Percentiles rank a stretch among this genome's conserved stretches.
phyloP scores from a whole-genome alignment of 192 early-diverging fungal genomes.

The Rhizophagus sp. region DNA sequence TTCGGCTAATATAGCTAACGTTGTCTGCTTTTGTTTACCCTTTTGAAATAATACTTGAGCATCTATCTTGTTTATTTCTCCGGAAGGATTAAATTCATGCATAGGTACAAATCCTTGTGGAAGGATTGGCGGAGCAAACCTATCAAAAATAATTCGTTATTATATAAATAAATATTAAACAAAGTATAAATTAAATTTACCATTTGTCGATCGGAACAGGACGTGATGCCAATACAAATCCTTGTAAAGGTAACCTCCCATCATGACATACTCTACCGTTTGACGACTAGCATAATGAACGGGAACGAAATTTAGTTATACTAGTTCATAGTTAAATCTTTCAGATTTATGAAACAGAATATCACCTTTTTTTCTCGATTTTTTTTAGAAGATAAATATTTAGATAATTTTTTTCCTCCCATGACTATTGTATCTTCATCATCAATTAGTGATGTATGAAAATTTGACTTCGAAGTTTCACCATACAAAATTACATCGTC shows the following conservation, averaged over 20 bases:
- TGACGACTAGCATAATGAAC: neutral
- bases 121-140: constrained; percentile 20
- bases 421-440: constrained; percentile 34
- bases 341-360: neutral
- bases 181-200: constrained; percentile 27
- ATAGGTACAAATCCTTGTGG: constrained; percentile 19
- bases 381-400: constrained; percentile 15
- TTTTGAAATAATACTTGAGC: neutral
- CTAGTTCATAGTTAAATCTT: neutral
- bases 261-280: constrained; percentile 43
- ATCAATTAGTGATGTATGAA: constrained; percentile 34
- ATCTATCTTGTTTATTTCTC: neutral
- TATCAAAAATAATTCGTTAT: neutral
- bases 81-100: constrained; percentile 15
- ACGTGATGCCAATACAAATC: constrained; percentile 51
- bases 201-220: constrained; percentile 47
- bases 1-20: constrained; percentile 13
- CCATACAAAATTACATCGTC: constrained; percentile 50
- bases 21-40: constrained; percentile 7
- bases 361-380: constrained; percentile 6
- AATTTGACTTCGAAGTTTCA: constrained; percentile 8
- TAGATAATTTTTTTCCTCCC: constrained; percentile 36
- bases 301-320: neutral
- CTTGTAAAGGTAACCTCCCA: constrained; percentile 52
- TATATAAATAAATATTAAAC: neutral